Evolutionary conservation across 495 filamentous ascomycete genomes (phyloP), one percentile per base, ranked within the genome.

Genomic region (Friedmanniomyces endolithicus): DNA sequence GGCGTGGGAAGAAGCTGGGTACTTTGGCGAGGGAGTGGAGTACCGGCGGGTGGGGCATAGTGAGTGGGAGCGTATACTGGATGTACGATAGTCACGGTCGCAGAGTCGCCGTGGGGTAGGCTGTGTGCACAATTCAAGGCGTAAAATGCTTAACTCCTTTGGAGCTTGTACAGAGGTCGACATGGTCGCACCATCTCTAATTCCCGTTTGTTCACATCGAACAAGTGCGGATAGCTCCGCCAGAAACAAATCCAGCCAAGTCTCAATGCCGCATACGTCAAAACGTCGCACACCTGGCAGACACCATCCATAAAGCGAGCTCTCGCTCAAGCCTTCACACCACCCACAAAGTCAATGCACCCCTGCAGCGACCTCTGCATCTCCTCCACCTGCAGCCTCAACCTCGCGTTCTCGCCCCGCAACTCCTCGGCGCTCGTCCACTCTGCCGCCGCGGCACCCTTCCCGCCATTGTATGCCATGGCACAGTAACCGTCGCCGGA

Each of bases 11-110:
- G 77, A 83, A 52, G 87, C 88, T 11, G 94, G 94, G 6, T 97
- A 95, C 61, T 98, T 98, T 71, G 88, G 83, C 1, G 87, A 94
- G 60, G 90, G 87, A 0, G 87, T 95, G 23, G 90, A 97, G 66
- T 97, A 97, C 64, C 74, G 84, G 50, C 74, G 69, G 40, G 78
- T 72, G 6, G 82, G 79, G 12, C 76, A 78, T 27, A 71, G 61
- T 1, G 68, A 64, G 9, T 95, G 89, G 89, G 80, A 67, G 39
- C 69, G 74, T 39, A 58, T 75, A 14, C 78, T 76, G 17, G 73
- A 72, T 89, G 37, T 61, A 8, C 29, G 46, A 45, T 41, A 41
- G 17, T 35, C 16, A 16, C 33, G 8, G 16, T 16, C 16, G 16
- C 33, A 16, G 8, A 35, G 33, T 35, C 33, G 16, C 8, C 33